Evolutionary conservation across 176 grass and related monocot species (phyloP), one percentile per base, ranked within the genome.

Genomic region (Ananas comosus): DNA sequence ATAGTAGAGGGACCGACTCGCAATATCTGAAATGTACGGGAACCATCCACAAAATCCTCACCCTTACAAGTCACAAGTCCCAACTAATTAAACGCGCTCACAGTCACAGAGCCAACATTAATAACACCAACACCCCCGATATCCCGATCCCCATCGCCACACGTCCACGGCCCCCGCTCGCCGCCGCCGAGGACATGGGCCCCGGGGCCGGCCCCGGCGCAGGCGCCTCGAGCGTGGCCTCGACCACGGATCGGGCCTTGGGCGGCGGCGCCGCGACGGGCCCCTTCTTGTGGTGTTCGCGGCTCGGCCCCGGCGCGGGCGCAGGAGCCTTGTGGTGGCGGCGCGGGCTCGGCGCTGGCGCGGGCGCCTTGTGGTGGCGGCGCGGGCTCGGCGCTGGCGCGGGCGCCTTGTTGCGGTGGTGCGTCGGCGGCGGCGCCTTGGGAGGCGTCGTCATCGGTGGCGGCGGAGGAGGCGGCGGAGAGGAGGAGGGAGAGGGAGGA

Each of bases 371-470:
- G 29, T 33, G 29, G 3, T 29, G 28, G 28, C 28, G 28, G 28
- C 28, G 28, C 28, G 28, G 2, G 2, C 28, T 3, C 28, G 28
- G 28, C 28, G 28, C 29, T 3, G 29, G 29, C 29, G 29, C 3
- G 4, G 29, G 29, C 2, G 29, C 29, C 29, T 33, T 33, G 29
- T 33, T 3, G 33, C 1, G 33, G 5, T 42, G 33, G 5, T 42
- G 33, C 33, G 5, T 42, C 5, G 83, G 72, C 13, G 80, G 33
- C 9, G 53, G 64, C 12, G 86, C 67, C 1, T 18, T 70, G 1
- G 80, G 53, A 1, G 88, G 81, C 9, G 80, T 33, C 9, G 80
- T 56, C 51, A 66, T 63, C 50, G 53, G 47, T 4, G 83, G 87
- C 64, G 76, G 3, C 64, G 50, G 66, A 3, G n/a, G n/a, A n/a